A percentile compares a stretch with the other conserved stretches of the same genome.
phyloP scores from a whole-genome alignment of 768 basidiomycete genomes.

The Rhizopogon roseolus region DNA sequence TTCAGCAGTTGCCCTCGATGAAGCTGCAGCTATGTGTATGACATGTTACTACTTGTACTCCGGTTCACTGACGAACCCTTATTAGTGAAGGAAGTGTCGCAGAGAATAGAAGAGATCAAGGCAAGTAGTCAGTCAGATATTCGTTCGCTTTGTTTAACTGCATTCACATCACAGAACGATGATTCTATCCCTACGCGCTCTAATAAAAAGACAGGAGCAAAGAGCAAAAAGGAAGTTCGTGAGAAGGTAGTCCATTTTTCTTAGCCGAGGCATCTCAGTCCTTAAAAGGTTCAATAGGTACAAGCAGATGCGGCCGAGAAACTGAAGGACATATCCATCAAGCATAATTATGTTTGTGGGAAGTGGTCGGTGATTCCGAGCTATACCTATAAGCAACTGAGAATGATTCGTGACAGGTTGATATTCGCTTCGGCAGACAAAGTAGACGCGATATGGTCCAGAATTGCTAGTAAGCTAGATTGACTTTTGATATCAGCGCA shows the following conservation, averaged over 20 bases:
- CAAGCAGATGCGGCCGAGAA: constrained; percentile 56
- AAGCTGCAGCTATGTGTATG: constrained; percentile 42
- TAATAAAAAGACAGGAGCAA: constrained; percentile 67
- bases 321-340: constrained; percentile 55
- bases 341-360: constrained; percentile 49
- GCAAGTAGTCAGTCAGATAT: constrained; percentile 21
- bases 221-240: constrained; percentile 71
- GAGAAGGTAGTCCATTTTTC: constrained; percentile 45
- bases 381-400: neutral
- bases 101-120: constrained; percentile 57
- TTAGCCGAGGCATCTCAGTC: neutral
- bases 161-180: constrained; percentile 44
- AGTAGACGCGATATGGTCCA: constrained; percentile 60
- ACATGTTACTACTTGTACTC: constrained; percentile 3
- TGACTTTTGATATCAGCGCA: neutral
- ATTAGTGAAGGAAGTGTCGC: constrained; percentile 59
- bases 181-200: constrained; percentile 58
- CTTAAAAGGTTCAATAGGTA: constrained; percentile 30
- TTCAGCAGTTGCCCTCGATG: constrained; percentile 32
- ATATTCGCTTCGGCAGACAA: constrained; percentile 58
- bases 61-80: neutral
- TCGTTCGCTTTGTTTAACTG: constrained; percentile 1
- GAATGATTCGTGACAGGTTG: constrained; percentile 41
- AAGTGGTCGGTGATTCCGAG: constrained; percentile 51
- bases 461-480: constrained; percentile 48